Evolutionary conservation across 1,284 basidiomycete species (phyloP), one percentile per base, ranked within the genome.

Genomic region (Trametes versicolor): DNA sequence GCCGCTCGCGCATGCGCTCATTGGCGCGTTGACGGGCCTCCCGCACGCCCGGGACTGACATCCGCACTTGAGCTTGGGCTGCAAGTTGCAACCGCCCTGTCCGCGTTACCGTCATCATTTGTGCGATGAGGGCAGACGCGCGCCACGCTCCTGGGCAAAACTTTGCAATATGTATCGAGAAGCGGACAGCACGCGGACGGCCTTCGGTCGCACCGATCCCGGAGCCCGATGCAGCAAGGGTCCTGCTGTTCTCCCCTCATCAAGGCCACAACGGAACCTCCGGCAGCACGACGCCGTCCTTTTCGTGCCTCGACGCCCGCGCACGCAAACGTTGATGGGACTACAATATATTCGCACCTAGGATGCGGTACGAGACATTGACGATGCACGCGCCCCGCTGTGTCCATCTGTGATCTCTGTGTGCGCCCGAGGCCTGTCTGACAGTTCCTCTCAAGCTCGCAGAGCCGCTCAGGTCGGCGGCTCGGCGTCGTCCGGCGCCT

Each of bases 391-490:
- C 15, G 21, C n/a, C n/a, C n/a, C 25, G 10, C 25, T 23, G 25
- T 48, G 23, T 48, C 54, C 54, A 45, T 56, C 39, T 45, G 2
- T 45, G 41, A 45, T 34, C 10, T 45, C 53, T 17, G 37, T 39
- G 37, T 27, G 15, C 39, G 27, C 41, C 12, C 52, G 34, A 2
- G 12, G n/a, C 5, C 52, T 39, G 36, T 37, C 45, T 57, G 55
- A 48, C 55, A 57, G 55, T 57, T 57, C 43, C 55, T n/a, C 55
- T 57, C 55, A 57, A 15, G 37, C 19, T n/a, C 41, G 6, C 41
- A 43, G 53, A 36, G 53, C 53, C 34, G 15, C 41, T 7, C 41
- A 39, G 54, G 43, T 19, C 29, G 29, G 51, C 34, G 19, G 13
- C 13, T 21, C 52, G 52, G 52, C 36, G 9, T 9, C 21, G 21